Evolutionary conservation across 257 asterid species (phyloP).

Genomic region (Handroanthus guayacan): DNA sequence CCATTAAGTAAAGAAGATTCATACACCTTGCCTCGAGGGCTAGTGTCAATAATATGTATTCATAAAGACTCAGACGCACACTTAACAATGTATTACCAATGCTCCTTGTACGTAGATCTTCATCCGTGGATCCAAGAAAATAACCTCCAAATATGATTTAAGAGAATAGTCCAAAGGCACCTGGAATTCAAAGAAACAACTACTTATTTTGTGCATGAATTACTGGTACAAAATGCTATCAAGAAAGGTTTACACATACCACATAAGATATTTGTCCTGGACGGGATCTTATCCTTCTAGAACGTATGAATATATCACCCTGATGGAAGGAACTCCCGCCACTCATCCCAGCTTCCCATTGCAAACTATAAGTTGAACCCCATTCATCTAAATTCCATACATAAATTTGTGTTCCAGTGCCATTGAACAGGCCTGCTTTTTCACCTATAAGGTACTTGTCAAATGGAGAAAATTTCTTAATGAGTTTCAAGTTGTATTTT

Average conservation of each 20-base stretch:
- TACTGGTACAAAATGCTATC: constrained; percentile 1
- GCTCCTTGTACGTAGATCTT: constrained; percentile 81
- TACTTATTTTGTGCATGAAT: constrained; percentile 10
- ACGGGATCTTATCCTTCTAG: constrained; percentile 77
- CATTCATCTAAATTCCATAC: constrained; percentile 85
- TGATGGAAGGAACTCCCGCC: constrained; percentile 80
- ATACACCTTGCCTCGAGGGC: not conserved
- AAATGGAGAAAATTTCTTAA: constrained; percentile 74
- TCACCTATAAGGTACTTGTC: constrained; percentile 80
- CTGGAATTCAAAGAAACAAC: constrained; percentile 48
- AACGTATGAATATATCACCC: constrained; percentile 69
- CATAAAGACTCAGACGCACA: constrained; percentile 10
- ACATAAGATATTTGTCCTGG: constrained; percentile 71
- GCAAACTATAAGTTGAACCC: constrained; percentile 73
- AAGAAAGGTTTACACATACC: constrained; percentile 41
- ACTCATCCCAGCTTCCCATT: constrained; percentile 62
- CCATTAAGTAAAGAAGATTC: not conserved
- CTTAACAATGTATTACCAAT: constrained; percentile 50
- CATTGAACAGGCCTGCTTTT: constrained; percentile 64
- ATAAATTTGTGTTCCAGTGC: constrained; percentile 81
- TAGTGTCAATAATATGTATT: constrained; percentile 13
- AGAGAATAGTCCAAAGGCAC: constrained; percentile 84
- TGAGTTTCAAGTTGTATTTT: constrained; percentile 64
- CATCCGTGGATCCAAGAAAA: constrained; percentile 85
- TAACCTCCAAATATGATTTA: constrained; percentile 74